Percentiles rank a stretch among this genome's conserved stretches.
Conservation (phyloP, 345 rosid genomes). For the Hibiscus mutabilis region DNA sequence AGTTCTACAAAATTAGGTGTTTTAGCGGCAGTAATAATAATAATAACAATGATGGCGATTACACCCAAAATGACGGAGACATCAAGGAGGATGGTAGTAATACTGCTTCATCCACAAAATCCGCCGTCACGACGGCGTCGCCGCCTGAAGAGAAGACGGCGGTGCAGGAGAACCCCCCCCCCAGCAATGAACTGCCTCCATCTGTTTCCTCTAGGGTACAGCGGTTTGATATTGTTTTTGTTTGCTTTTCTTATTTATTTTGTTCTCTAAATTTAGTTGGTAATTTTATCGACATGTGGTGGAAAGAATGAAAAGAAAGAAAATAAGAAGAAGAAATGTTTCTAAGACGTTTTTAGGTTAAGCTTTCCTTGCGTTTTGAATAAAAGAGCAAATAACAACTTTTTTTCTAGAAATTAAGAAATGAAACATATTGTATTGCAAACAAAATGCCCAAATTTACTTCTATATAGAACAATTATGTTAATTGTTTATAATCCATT, state of each 20-base stretch:
- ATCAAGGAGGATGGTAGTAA: conserved; percentile 1
- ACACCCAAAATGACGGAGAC: not conserved
- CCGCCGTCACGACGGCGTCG: conserved; percentile 6
- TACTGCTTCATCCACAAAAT: conserved; percentile 1
- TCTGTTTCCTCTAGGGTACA: conserved; percentile 14
- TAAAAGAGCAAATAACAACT: not conserved
- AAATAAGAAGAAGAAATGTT: not conserved
- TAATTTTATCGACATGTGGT: not conserved
- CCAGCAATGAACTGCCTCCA: not conserved
- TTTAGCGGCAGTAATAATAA: not conserved
- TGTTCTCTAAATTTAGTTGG: not conserved
- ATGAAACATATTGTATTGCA: not conserved
- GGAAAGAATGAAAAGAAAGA: not conserved
- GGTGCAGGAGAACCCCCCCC: not conserved
- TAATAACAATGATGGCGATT: not conserved
- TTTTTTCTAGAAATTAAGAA: not conserved
- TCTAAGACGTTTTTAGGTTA: not conserved
- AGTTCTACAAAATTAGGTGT: conserved; percentile 1
- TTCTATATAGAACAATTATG: not conserved
- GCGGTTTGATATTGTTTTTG: not conserved
- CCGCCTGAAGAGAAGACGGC: not conserved
- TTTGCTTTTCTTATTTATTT: not conserved
- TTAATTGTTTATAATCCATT: not conserved
- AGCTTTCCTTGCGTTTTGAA: not conserved
- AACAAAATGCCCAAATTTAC: not conserved